Base-by-base conservation (phyloP, 306 rosid genomes). In the Castanea sativa region DNA sequence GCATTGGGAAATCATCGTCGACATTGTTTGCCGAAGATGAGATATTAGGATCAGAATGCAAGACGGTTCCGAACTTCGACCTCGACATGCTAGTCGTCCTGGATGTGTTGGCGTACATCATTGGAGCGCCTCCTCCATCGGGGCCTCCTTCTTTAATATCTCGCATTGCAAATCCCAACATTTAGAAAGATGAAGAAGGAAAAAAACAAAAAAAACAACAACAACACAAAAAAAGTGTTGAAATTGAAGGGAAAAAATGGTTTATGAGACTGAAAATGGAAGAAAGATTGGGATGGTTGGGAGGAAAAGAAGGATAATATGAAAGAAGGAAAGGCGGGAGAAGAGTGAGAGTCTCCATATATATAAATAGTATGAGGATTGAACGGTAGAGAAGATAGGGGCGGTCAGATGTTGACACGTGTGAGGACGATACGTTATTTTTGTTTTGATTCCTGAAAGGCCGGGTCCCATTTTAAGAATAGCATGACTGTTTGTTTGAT, bases 41-140 rank as follows among this genome's bases (percentile, higher is more conserved):
- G 6, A 85, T 72, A 16, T 88, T 83, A 0, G 92, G 90, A n/a
- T 86, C 93, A 3, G 94, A 80, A 51, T 84, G 80, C 79, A 83
- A 35, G 23, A 19, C 5, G 78, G 80, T 75, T 4, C 73, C 85
- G 69, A 76, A 72, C 30, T 82, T 82, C 1, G 82, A 69, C 65
- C 85, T 75, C 4, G 83, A 79, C 0, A 58, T 33, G 53, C 55
- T 77, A 23, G 21, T 70, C 7, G 57, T 29, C 21, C 76, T 82
- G 41, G 38, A 32, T 5, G 57, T 29, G 35, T 78, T 82, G 41
- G 38, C 41, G 15, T 41, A 41, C 45, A 71, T 79, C 85, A 76
- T 79, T 21, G 33, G 67, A 27, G 49, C 67, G 35, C 77, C 78
- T 55, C 64, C 78, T 67, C 60, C 61, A 64, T 81, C 83, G 67